phyloP scores from a whole-genome alignment of 139 green algal genomes.

The Ettlia oleoabundans region DNA sequence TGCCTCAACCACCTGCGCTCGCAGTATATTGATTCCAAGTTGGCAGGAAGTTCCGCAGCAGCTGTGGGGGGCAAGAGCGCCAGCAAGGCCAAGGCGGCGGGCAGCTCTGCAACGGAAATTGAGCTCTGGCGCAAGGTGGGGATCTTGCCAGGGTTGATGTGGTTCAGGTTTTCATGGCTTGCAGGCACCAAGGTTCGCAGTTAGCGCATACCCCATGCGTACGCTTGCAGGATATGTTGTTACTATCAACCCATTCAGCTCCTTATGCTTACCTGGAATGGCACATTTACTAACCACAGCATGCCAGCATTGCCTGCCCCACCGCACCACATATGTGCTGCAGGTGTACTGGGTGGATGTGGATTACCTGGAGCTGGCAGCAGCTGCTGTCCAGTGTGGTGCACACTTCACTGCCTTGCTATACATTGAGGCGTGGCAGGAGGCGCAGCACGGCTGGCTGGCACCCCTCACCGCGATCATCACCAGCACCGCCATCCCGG shows the following conservation, averaged over 20 bases:
- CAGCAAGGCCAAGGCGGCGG: slow-evolving; percentile 5
- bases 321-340: slow-evolving; percentile 20
- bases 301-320: not conserved
- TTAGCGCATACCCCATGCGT: too few species aligned
- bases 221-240: too few species aligned
- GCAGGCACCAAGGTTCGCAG: too few species aligned
- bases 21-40: slow-evolving; percentile 43
- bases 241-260: too few species aligned
- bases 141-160: too few species aligned
- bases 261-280: too few species aligned
- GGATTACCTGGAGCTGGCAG: slow-evolving; percentile 74
- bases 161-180: too few species aligned
- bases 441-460: slow-evolving; percentile 56
- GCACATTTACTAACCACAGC: too few species aligned
- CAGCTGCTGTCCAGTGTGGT: slow-evolving; percentile 57
- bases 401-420: slow-evolving; percentile 79
- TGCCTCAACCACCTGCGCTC: slow-evolving; percentile 63
- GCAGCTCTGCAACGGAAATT: not conserved
- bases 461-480: too few species aligned
- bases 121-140: slow-evolving; percentile 28
- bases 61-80: not conserved
- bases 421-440: slow-evolving; percentile 78
- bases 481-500: too few species aligned
- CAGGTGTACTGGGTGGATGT: slow-evolving; percentile 81
- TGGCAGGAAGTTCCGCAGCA: not conserved